Base-by-base conservation (phyloP, 179 eudicot genomes). In the Vitellaria paradoxa region DNA sequence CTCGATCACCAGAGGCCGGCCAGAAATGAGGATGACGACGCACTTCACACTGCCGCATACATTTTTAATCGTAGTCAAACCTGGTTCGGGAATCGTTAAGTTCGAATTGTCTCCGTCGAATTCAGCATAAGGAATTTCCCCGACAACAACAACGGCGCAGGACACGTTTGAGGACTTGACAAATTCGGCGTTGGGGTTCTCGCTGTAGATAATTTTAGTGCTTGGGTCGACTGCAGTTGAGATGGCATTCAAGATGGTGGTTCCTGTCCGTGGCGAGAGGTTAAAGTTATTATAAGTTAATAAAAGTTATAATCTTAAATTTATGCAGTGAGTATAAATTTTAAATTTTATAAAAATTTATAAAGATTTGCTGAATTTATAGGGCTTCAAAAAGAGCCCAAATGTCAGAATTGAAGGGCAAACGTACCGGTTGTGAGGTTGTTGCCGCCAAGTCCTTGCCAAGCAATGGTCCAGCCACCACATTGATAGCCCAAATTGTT, bases 361-460 rank as follows among this genome's bases (percentile, higher is more conserved):
- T n/a, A n/a, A n/a, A n/a, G n/a, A n/a, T n/a, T n/a, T n/a, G n/a
- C n/a, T n/a, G n/a, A n/a, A n/a, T n/a, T n/a, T 30, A 30, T 30
- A 0, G 37, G 37, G 37, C n/a, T n/a, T n/a, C n/a, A n/a, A n/a
- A n/a, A n/a, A n/a, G n/a, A n/a, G n/a, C n/a, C n/a, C n/a, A n/a
- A n/a, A n/a, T n/a, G n/a, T n/a, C n/a, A n/a, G n/a, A n/a, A n/a
- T n/a, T n/a, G n/a, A n/a, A n/a, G n/a, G n/a, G n/a, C n/a, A n/a
- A n/a, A n/a, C n/a, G 8, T 75, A 82, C 77, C 79, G n/a, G 18
- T 14, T 6, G 91, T 88, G 57, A 83, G 78, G 72, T 89, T 85
- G 65, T 88, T 91, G 76, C 92, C 97, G 5, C 7, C 61, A 10
- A 80, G 84, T 47, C 96, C 96, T 77, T 91, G 92, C 97, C 94